Percentiles rank a stretch among this genome's conserved stretches.
Conservation (phyloP, 805 yeast genomes). For the Kazachstania africana region DNA sequence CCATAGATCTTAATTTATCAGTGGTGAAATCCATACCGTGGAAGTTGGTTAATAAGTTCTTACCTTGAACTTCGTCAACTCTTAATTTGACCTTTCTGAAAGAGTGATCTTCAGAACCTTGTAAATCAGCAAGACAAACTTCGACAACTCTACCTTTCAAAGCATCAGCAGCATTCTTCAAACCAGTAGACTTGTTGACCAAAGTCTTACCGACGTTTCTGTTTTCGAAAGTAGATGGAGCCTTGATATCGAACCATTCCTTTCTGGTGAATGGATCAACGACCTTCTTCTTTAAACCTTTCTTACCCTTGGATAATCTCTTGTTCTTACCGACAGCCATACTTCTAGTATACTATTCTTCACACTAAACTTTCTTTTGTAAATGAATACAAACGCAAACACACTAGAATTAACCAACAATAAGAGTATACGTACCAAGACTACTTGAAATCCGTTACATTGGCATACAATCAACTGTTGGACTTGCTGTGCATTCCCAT, state of each 20-base stretch:
- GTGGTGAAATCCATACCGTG: slow-evolving; percentile 97
- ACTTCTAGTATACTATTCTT: slow-evolving; percentile 5
- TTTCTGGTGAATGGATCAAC: slow-evolving; percentile 98
- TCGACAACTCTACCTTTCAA: slow-evolving; percentile 96
- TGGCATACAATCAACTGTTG: too few relatives aligned
- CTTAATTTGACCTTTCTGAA: slow-evolving; percentile 94
- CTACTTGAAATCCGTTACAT: too few relatives aligned
- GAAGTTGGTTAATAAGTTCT: slow-evolving; percentile 96
- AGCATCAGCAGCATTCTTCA: slow-evolving; percentile 94
- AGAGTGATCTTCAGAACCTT: slow-evolving; percentile 97
- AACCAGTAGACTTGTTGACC: slow-evolving; percentile 96
- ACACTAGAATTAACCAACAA: not conserved
- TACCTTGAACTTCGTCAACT: slow-evolving; percentile 98
- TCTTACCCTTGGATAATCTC: slow-evolving; percentile 78
- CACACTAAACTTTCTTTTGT: slow-evolving; percentile 2
- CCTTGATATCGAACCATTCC: slow-evolving; percentile 97
- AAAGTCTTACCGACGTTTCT: slow-evolving; percentile 97
- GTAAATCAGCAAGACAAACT: slow-evolving; percentile 91
- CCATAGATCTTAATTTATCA: slow-evolving; percentile 93
- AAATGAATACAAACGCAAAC: not conserved
- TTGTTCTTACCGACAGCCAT: slow-evolving; percentile 85
- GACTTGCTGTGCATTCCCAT: too few relatives aligned
- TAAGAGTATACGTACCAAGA: too few relatives aligned
- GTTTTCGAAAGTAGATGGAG: slow-evolving; percentile 96
- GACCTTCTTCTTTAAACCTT: slow-evolving; percentile 97